A percentile compares a stretch with the other conserved stretches of the same genome.
Conservation (phyloP, 768 basidiomycete genomes). For the Suillus weaverae region DNA sequence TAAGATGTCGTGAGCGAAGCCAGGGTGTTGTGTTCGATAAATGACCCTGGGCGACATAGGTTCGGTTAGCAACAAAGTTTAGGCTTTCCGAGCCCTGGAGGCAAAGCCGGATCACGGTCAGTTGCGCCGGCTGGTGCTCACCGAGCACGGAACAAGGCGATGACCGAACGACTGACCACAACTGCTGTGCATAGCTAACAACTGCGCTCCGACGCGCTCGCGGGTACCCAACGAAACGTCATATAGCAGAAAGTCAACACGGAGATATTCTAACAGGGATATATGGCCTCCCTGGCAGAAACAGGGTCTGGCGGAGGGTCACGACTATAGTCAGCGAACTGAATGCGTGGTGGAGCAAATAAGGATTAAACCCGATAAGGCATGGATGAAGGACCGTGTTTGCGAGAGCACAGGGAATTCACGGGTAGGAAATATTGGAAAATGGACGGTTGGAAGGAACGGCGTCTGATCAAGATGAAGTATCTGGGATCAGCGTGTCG, state of each 20-base stretch:
- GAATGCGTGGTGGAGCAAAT: slow-evolving; percentile 27
- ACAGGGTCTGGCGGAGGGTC: slow-evolving; percentile 13
- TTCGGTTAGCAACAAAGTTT: neutral
- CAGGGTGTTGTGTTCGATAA: neutral
- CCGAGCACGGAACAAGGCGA: neutral
- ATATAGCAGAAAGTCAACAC: slow-evolving; percentile 6
- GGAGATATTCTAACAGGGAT: slow-evolving; percentile 7
- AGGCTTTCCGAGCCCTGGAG: neutral
- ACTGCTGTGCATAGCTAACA: neutral
- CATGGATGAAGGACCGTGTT: neutral
- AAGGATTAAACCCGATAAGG: slow-evolving; percentile 30
- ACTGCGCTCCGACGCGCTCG: neutral
- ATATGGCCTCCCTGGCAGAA: slow-evolving; percentile 17
- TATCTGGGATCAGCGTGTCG: slow-evolving; percentile 11
- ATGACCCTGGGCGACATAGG: neutral
- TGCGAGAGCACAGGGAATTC: neutral
- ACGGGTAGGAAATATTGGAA: neutral
- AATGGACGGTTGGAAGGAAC: slow-evolving; percentile 16
- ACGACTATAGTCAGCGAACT: neutral
- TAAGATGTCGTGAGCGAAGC: neutral
- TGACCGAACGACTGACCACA: neutral
- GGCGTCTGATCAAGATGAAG: neutral
- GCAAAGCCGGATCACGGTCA: neutral
- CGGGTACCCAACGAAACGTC: neutral
- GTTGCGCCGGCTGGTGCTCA: neutral